These are phyloP conservation scores for Cladorrhinum samala DNA, from an alignment of 495 filamentous ascomycete species.

Conservation along the genomic window DNA sequence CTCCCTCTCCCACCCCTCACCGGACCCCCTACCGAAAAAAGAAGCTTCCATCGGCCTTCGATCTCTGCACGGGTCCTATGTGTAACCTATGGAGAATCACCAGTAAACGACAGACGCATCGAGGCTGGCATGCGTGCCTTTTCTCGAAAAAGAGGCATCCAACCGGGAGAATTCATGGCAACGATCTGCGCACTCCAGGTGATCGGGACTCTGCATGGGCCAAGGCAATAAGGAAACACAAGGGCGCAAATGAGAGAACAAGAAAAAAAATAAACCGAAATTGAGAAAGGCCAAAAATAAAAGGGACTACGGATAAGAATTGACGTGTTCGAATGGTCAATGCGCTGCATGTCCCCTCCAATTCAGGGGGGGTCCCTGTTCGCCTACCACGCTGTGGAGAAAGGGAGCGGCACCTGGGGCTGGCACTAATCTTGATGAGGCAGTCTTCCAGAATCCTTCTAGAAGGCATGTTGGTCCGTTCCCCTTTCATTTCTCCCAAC, in stretches of 20 bases:
- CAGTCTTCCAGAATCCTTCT: constrained; percentile 23
- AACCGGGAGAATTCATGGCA: not conserved
- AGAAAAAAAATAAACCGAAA: not conserved
- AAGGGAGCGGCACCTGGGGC: constrained; percentile 15
- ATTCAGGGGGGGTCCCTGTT: not conserved
- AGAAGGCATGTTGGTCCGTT: constrained; percentile 12
- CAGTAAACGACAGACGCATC: not conserved
- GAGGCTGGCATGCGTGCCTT: not conserved
- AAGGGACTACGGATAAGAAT: too few relatives aligned
- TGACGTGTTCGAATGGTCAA: not conserved
- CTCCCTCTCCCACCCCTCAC: too few relatives aligned
- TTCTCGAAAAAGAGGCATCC: not conserved
- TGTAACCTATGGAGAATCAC: constrained; percentile 3
- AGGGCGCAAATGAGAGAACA: not conserved
- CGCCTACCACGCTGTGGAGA: constrained; percentile 4
- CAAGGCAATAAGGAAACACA: not conserved
- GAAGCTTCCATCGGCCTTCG: constrained; percentile 11
- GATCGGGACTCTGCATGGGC: not conserved
- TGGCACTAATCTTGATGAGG: constrained; percentile 8
- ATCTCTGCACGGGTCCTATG: constrained; percentile 2
- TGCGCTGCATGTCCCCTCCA: not conserved
- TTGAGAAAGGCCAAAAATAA: too few relatives aligned
- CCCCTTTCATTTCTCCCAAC: not conserved
- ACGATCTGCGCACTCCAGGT: not conserved
- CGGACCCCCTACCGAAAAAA: not conserved